Evolutionary conservation across 768 basidiomycete genomes (phyloP), one percentile per base, ranked within the genome.

Genomic region (Russula sp.): DNA sequence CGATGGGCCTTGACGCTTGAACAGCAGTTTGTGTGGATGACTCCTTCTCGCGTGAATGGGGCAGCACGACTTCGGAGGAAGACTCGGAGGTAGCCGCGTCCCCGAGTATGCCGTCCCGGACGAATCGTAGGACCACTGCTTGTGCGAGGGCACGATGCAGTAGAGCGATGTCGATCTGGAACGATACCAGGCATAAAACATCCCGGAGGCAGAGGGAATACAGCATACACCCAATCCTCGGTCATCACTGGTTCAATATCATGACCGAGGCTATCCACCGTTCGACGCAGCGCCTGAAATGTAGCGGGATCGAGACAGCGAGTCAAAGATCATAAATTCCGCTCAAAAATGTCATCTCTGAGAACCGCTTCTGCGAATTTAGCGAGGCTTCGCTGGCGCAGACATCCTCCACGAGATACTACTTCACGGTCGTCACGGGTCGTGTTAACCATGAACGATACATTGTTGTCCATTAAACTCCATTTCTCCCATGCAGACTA

Each of bases 361-460:
- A 42, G 49, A 65, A 51, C 7, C 22, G n/a, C 30, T 13, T 55
- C 59, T 61, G 59, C 13, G 49, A 16, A 3, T 52, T 52, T 8
- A 13, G 24, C 48, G 54, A 40, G 11, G 54, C 53, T 9, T 56
- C 54, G 6, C 54, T 30, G 24, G 64, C 52, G 16, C 46, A 54
- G 7, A 65, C 30, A 9, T 40, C 59, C 16, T 57, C 54, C 46
- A 57, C 48, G n/a, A 65, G 59, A 13, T 61, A 59, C 32, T 61
- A 59, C 32, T 42, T 44, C 7, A 56, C 53, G 24, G 54, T 65
- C n/a, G n/a, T n/a, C n/a, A n/a, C n/a, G n/a, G n/a, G n/a, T n/a
- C 48, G 54, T 65, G 48, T n/a, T 51, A 2, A 61, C 28, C 28
- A 57, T 60, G 28, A 18, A 40, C 5, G 36, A 49, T 8, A 55